Evolutionary conservation across 1,284 basidiomycete species (phyloP).

Genomic region (Inonotus obliquus): DNA sequence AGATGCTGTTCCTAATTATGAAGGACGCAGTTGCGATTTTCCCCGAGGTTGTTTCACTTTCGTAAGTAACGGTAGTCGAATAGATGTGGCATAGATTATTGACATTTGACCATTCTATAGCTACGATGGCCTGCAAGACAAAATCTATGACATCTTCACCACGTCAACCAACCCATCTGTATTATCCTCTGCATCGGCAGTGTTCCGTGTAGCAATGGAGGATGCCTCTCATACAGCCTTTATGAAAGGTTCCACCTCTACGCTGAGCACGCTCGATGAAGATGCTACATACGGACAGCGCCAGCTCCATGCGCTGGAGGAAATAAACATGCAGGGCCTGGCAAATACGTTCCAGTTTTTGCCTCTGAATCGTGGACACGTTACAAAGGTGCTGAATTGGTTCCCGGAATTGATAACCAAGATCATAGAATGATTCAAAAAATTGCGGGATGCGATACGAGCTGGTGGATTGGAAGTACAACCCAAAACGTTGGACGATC

Average conservation of each 20-base stretch:
- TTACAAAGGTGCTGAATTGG: constrained; percentile 66
- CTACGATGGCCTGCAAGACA: constrained; percentile 76
- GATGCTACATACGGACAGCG: constrained; percentile 34
- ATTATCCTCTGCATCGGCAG: constrained; percentile 64
- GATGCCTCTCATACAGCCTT: constrained; percentile 42
- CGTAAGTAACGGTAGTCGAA: constrained; percentile 45
- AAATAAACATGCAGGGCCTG: constrained; percentile 66
- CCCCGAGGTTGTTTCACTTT: constrained; percentile 72
- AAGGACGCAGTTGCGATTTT: constrained; percentile 68
- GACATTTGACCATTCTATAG: constrained; percentile 33
- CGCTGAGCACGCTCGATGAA: constrained; percentile 61
- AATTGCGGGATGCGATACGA: too few relatives aligned
- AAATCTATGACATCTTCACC: constrained; percentile 72
- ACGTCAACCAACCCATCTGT: constrained; percentile 71
- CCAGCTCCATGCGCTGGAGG: constrained; percentile 55
- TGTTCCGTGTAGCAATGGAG: constrained; percentile 65
- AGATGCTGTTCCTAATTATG: constrained; percentile 74
- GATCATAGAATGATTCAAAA: constrained; percentile 38
- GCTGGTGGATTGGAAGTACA: too few relatives aligned
- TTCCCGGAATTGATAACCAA: constrained; percentile 60
- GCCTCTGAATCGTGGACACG: constrained; percentile 50
- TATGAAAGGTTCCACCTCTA: constrained; percentile 55
- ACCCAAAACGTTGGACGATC: not conserved
- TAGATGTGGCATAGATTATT: constrained; percentile 1
- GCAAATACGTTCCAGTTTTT: constrained; percentile 66